A percentile compares a stretch with the other conserved stretches of the same genome.
These are phyloP conservation scores for Borovskyia barvae DNA, from an alignment of 208 protist species.

Conservation along the genomic window DNA sequence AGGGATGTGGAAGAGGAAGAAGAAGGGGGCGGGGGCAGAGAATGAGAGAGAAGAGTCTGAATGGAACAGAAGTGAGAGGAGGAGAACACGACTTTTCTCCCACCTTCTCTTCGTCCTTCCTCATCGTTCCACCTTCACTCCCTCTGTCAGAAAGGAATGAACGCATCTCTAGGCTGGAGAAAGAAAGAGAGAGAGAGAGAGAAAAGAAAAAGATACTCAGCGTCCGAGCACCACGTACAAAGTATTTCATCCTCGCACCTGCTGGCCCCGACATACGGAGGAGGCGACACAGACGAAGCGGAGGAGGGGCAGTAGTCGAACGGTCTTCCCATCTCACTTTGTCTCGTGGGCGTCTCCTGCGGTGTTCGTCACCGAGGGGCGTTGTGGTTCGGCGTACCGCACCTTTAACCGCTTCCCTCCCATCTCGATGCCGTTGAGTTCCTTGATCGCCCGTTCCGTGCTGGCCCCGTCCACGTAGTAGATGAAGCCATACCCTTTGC, in stretches of 20 bases:
- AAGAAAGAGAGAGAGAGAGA: not conserved
- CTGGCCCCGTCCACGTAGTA: constrained; percentile 63
- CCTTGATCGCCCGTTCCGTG: constrained; percentile 47
- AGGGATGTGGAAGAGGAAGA: too few species aligned
- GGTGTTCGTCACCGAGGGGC: constrained; percentile 3
- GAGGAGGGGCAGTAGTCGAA: too few species aligned
- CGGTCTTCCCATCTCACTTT: not conserved
- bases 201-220: not conserved
- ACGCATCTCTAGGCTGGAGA: not conserved
- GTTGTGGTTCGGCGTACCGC: constrained; percentile 61
- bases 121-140: too few species aligned
- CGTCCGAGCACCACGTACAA: not conserved
- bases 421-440: constrained; percentile 51
- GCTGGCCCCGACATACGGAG: not conserved
- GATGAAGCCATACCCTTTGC: constrained; percentile 82
- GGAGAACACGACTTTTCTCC: too few species aligned
- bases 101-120: too few species aligned
- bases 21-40: not conserved
- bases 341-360: not conserved
- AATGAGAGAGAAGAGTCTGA: not conserved
- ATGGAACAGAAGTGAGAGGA: not conserved
- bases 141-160: not conserved
- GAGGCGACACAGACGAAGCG: too few species aligned
- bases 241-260: constrained; percentile 1
- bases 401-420: constrained; percentile 55